Evolutionary conservation across 169 alveolate species (phyloP), one percentile per base, ranked within the genome.

Genomic region (Perkinsus marinus): DNA sequence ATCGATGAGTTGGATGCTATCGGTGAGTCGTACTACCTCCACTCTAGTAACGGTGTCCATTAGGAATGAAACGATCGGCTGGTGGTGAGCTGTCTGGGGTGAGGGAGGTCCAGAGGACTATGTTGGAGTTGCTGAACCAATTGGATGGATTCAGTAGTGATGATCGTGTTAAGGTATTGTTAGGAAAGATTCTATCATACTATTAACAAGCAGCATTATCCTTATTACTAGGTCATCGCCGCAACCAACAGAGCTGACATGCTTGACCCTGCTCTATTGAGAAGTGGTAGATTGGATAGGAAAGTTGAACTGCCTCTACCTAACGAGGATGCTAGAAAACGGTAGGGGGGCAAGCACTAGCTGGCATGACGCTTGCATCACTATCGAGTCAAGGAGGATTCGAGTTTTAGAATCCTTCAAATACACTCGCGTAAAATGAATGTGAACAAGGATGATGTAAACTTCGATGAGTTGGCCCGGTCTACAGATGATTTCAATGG

Each of bases 181-280:
- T n/a, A n/a, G n/a, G n/a, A n/a, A n/a, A n/a, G n/a, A n/a, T n/a
- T n/a, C n/a, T n/a, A n/a, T n/a, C n/a, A n/a, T n/a, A n/a, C n/a
- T n/a, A n/a, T n/a, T n/a, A n/a, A n/a, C n/a, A n/a, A n/a, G n/a
- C n/a, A n/a, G n/a, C 90, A 90, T 39, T 57, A n/a, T n/a, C n/a
- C 79, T 68, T 39, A 43, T n/a, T 79, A 91, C 90, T 93, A 94
- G 95, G 96, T 97, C 39, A 98, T 99, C 91, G 99, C 99, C 26
- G 99, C 99, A 43, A 99, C 99, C 37, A 99, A 99, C 94, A 96
- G 99, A 93, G 99, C 99, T 17, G 99, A 98, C 93, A 97, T 98
- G 37, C 96, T 99, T 39, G 99, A 99, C 94, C 99, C 99, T 17
- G 99, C 99, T 17, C 96, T 98, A 22, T 96, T 98, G 90, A 96